phyloP scores from a whole-genome alignment of 495 filamentous ascomycete species.

The Xanthoparmelia taractica region DNA sequence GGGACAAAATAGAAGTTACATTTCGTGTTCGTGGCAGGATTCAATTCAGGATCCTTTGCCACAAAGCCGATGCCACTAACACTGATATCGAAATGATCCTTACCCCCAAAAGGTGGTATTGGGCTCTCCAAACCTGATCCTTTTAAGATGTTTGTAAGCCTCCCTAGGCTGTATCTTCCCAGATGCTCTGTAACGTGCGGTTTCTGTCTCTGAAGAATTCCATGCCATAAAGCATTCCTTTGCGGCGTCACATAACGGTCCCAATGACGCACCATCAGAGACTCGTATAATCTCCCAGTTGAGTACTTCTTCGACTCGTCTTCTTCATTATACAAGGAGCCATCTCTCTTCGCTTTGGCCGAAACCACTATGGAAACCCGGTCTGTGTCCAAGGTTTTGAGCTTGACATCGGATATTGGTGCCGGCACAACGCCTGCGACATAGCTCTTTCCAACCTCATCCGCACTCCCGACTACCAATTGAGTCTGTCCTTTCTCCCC shows the following conservation, averaged over 20 bases:
- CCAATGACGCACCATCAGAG: slow-evolving; percentile 56
- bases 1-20: slow-evolving; percentile 68
- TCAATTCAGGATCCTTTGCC: slow-evolving; percentile 70
- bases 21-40: slow-evolving; percentile 75
- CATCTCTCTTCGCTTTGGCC: slow-evolving; percentile 49
- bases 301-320: slow-evolving; percentile 46
- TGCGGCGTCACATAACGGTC: slow-evolving; percentile 55
- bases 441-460: slow-evolving; percentile 48
- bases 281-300: slow-evolving; percentile 48
- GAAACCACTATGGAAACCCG: slow-evolving; percentile 64
- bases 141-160: slow-evolving; percentile 42
- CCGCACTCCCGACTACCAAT: slow-evolving; percentile 52
- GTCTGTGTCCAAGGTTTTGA: slow-evolving; percentile 51
- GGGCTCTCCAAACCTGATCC: slow-evolving; percentile 41
- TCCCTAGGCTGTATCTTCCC: slow-evolving; percentile 41
- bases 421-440: slow-evolving; percentile 58
- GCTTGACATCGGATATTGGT: slow-evolving; percentile 66
- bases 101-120: slow-evolving; percentile 53
- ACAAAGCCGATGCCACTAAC: slow-evolving; percentile 63
- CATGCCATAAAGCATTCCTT: slow-evolving; percentile 65
- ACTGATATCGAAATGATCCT: slow-evolving; percentile 52
- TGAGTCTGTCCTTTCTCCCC: slow-evolving; percentile 61
- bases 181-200: slow-evolving; percentile 35
- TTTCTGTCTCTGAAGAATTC: slow-evolving; percentile 45
- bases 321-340: slow-evolving; percentile 48